Evolutionary conservation across 495 filamentous ascomycete species (phyloP).

Genomic region (Aspergillus asperescens): DNA sequence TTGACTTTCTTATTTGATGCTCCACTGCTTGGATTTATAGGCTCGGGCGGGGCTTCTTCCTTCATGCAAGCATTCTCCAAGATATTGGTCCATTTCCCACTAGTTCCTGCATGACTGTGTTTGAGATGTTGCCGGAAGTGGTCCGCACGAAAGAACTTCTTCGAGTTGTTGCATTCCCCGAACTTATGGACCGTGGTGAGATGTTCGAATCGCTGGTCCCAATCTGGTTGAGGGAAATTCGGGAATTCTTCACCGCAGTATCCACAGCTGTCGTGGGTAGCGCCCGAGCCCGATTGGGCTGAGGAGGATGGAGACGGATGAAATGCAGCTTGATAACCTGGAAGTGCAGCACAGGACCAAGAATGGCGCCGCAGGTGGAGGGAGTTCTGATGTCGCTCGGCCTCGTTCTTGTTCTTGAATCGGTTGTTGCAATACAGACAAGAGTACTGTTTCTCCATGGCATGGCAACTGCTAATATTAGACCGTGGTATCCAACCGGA

Average conservation of each 20-base stretch:
- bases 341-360: conserved; percentile 93
- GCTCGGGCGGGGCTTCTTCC: conserved; percentile 62
- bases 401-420: conserved; percentile 99
- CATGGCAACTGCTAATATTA: conserved; percentile 54
- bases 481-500: background rate
- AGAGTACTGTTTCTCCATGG: conserved; percentile 92
- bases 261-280: conserved; percentile 72
- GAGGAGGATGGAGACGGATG: conserved; percentile 58
- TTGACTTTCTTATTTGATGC: conserved; percentile 33
- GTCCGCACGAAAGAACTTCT: conserved; percentile 97
- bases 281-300: conserved; percentile 32
- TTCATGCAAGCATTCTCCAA: conserved; percentile 96
- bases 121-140: conserved; percentile 98
- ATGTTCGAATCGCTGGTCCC: conserved; percentile 80
- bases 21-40: conserved; percentile 19
- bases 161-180: conserved; percentile 94
- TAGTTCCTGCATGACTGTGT: conserved; percentile 93
- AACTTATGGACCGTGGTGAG: conserved; percentile 91
- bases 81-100: conserved; percentile 99
- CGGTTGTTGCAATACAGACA: conserved; percentile 89
- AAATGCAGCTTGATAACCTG: conserved; percentile 71
- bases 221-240: conserved; percentile 64
- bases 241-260: conserved; percentile 95
- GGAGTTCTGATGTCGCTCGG: conserved; percentile 94
- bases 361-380: conserved; percentile 93